Evolutionary conservation across 1,139 yeast genomes (phyloP).

Genomic region (Scheffersomyces cryptocercus): DNA sequence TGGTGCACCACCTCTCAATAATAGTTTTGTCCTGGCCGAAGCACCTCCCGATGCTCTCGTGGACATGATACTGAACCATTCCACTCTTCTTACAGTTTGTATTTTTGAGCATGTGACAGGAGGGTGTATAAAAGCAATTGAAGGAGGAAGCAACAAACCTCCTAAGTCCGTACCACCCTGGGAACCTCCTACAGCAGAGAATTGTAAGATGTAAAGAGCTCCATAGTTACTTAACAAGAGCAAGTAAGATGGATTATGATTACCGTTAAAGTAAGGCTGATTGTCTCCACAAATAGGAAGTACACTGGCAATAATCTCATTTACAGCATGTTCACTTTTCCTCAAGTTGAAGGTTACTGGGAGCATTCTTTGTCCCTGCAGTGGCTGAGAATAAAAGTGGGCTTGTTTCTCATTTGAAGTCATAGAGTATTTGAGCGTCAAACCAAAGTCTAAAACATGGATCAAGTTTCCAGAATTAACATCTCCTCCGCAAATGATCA

Average conservation of each 20-base stretch:
- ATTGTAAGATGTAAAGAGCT: conserved; percentile 30
- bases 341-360: conserved; percentile 25
- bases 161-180: conserved; percentile 57
- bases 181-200: conserved; percentile 25
- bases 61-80: conserved; percentile 76
- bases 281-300: conserved; percentile 35
- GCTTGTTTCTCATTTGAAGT: conserved; percentile 86
- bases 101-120: conserved; percentile 61
- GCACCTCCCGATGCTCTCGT: conserved; percentile 37
- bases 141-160: conserved; percentile 72
- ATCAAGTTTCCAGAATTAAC: conserved; percentile 51
- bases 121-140: conserved; percentile 77
- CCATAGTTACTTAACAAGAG: conserved; percentile 63
- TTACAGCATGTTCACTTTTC: conserved; percentile 9
- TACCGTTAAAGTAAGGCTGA: conserved; percentile 66
- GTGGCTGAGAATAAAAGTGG: conserved; percentile 69
- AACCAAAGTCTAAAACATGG: conserved; percentile 73
- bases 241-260: conserved; percentile 65
- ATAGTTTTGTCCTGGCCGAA: conserved; percentile 34
- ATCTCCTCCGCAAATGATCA: conserved; percentile 74
- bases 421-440: conserved; percentile 73
- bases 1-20: conserved; percentile 81
- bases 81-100: conserved; percentile 56
- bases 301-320: conserved; percentile 29
- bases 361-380: conserved; percentile 38